Conservation (phyloP, 352 stramenopile species). For the Pythium diclinum region DNA sequence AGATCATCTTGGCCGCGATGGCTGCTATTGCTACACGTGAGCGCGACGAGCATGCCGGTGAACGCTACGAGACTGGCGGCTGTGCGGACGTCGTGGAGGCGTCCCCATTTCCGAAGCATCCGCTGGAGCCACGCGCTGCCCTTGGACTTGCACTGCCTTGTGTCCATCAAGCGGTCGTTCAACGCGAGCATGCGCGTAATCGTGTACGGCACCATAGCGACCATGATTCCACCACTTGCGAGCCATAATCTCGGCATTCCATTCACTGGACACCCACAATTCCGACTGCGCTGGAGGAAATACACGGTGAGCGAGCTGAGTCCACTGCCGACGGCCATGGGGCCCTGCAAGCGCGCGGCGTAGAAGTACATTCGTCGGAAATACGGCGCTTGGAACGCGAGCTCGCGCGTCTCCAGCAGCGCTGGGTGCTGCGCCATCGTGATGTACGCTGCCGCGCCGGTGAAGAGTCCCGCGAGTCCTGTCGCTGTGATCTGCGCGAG, state of each 20-base stretch:
- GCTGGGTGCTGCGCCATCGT: slow-evolving; percentile 69
- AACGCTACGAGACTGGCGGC: slow-evolving; percentile 52
- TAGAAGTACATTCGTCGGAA: slow-evolving; percentile 82
- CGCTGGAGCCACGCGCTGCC: slow-evolving; percentile 47
- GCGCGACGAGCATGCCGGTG: slow-evolving; percentile 55
- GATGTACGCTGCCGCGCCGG: slow-evolving; percentile 65
- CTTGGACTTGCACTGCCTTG: slow-evolving; percentile 33
- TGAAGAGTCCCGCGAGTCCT: slow-evolving; percentile 62
- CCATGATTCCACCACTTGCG: slow-evolving; percentile 49
- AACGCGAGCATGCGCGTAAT: slow-evolving; percentile 61
- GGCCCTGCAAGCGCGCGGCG: slow-evolving; percentile 58
- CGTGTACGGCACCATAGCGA: slow-evolving; percentile 64
- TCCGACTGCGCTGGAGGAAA: slow-evolving; percentile 33
- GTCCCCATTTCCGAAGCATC: slow-evolving; percentile 53
- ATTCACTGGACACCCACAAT: slow-evolving; percentile 23
- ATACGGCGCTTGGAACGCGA: slow-evolving; percentile 65
- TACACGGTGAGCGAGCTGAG: slow-evolving; percentile 47
- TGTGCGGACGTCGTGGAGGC: slow-evolving; percentile 54
- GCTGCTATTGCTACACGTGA: slow-evolving; percentile 32
- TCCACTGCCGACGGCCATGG: slow-evolving; percentile 52
- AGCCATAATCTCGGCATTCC: slow-evolving; percentile 55
- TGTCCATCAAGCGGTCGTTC: slow-evolving; percentile 61
- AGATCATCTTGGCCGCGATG: neutral
- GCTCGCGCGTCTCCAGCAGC: slow-evolving; percentile 51
- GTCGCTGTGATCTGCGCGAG: slow-evolving; percentile 58